These are phyloP conservation scores for Neopestalotiopsis rosae DNA, from an alignment of 2,329 filamentous ascomycete genomes.

Conservation along the genomic window DNA sequence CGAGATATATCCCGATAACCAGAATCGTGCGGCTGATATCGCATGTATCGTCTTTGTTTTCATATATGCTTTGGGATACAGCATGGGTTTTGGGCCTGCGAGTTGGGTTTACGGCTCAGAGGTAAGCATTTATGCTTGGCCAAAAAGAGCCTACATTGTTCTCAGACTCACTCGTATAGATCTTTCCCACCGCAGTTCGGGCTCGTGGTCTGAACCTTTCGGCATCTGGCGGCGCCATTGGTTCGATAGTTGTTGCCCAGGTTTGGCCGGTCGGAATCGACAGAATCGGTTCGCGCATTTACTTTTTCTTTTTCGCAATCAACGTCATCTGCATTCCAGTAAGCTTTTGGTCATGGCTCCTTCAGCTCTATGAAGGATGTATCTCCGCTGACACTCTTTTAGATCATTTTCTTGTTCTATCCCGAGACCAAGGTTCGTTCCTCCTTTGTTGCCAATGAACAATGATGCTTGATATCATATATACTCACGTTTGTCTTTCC, in stretches of 20 bases:
- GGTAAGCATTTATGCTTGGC: slow-evolving; percentile 35
- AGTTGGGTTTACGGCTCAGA: slow-evolving; percentile 66
- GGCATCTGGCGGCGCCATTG: slow-evolving; percentile 59
- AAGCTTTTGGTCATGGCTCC: slow-evolving; percentile 19
- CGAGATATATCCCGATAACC: slow-evolving; percentile 54
- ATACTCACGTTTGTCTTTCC: not conserved
- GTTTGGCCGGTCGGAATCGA: slow-evolving; percentile 61
- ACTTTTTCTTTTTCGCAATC: slow-evolving; percentile 62
- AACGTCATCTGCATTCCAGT: slow-evolving; percentile 54
- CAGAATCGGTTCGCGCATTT: slow-evolving; percentile 55
- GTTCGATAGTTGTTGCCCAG: slow-evolving; percentile 58
- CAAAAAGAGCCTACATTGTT: not conserved
- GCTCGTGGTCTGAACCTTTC: slow-evolving; percentile 61
- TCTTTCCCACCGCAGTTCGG: slow-evolving; percentile 63
- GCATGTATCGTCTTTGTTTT: slow-evolving; percentile 62
- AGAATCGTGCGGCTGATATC: slow-evolving; percentile 52
- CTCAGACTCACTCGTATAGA: slow-evolving; percentile 36
- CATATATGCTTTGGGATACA: slow-evolving; percentile 63
- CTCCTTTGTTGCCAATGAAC: not conserved
- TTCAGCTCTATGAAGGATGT: not conserved
- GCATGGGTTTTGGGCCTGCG: slow-evolving; percentile 60
- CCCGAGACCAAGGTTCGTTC: slow-evolving; percentile 47
- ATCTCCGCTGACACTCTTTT: not conserved
- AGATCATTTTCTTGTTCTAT: slow-evolving; percentile 48
- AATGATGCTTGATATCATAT: not conserved